Conservation (phyloP, 345 rosid species). For the Mallotus nudiflorus region DNA sequence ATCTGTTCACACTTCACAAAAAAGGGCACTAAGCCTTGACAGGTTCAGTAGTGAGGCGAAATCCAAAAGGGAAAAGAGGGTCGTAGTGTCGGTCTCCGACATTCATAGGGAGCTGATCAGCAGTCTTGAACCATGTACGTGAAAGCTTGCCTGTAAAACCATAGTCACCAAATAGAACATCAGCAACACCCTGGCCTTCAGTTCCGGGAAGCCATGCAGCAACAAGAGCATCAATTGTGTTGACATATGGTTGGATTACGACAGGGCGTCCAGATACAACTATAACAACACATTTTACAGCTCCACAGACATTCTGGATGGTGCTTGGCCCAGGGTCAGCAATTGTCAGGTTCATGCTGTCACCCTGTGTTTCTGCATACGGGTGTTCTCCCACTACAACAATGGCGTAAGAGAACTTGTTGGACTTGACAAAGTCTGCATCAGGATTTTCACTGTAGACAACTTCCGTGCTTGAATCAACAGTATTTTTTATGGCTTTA, state of each 20-base stretch:
- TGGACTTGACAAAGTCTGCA: constrained; percentile 45
- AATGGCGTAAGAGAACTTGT: constrained; percentile 44
- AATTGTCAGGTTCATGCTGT: constrained; percentile 48
- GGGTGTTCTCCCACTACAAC: constrained; percentile 70
- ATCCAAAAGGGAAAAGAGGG: constrained; percentile 72
- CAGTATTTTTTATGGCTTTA: constrained; percentile 49
- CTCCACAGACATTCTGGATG: constrained; percentile 48
- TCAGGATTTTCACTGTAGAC: constrained; percentile 50
- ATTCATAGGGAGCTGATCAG: constrained; percentile 76
- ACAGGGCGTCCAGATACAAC: constrained; percentile 73
- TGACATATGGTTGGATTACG: constrained; percentile 52
- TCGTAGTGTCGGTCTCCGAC: constrained; percentile 60
- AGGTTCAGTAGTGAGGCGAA: constrained; percentile 50
- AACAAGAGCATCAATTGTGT: constrained; percentile 49
- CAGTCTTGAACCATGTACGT: constrained; percentile 67
- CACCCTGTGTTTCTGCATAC: constrained; percentile 69
- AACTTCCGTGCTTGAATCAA: constrained; percentile 52
- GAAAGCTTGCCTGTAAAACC: constrained; percentile 80
- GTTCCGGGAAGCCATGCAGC: constrained; percentile 83
- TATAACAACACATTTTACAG: constrained; percentile 52
- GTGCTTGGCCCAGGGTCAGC: constrained; percentile 54
- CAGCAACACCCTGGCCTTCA: constrained; percentile 74
- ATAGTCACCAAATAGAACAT: constrained; percentile 75
- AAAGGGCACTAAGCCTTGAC: background rate
- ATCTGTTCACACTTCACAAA: background rate